Percentiles rank a stretch among this genome's conserved stretches.
Evolutionary conservation across 805 yeast genomes (phyloP).

Genomic region (Limtongozyma cylindracea): DNA sequence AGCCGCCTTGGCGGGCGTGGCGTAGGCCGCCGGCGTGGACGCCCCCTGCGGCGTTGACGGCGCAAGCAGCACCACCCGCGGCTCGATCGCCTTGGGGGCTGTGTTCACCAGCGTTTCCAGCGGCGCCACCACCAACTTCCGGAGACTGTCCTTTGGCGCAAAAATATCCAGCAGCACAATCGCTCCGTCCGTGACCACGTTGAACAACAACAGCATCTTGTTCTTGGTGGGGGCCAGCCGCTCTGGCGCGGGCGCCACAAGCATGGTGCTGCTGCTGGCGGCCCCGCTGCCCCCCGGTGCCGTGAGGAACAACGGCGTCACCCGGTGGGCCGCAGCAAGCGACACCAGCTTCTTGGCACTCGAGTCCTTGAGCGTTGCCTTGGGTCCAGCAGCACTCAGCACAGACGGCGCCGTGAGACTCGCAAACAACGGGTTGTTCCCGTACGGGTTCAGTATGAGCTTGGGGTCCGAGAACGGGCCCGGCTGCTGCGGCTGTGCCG

Average conservation of each 20-base stretch:
- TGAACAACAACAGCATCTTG: no score
- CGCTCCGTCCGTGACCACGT: constrained; percentile 32
- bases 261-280: no score
- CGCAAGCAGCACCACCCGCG: no score
- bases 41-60: no score
- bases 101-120: no score
- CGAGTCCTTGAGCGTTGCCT: constrained; percentile 1
- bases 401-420: constrained; percentile 11
- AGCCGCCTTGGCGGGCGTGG: no score
- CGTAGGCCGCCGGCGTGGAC: no score
- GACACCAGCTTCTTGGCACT: constrained; percentile 27
- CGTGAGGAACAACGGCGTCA: constrained; percentile 24
- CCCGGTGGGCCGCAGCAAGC: constrained; percentile 27
- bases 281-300: constrained; percentile 4
- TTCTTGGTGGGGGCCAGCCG: no score
- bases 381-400: no score
- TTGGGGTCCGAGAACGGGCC: constrained; percentile 5
- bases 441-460: constrained; percentile 38
- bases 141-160: constrained; percentile 30
- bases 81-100: no score
- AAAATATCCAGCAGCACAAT: constrained; percentile 50
- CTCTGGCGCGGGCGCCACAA: no score
- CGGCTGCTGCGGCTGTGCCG: constrained; percentile 5
- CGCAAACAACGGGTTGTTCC: constrained; percentile 45
- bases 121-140: constrained; percentile 28